Base-by-base conservation (phyloP, 1,284 basidiomycete species). In the Cutaneotrichosporon arboriforme region DNA sequence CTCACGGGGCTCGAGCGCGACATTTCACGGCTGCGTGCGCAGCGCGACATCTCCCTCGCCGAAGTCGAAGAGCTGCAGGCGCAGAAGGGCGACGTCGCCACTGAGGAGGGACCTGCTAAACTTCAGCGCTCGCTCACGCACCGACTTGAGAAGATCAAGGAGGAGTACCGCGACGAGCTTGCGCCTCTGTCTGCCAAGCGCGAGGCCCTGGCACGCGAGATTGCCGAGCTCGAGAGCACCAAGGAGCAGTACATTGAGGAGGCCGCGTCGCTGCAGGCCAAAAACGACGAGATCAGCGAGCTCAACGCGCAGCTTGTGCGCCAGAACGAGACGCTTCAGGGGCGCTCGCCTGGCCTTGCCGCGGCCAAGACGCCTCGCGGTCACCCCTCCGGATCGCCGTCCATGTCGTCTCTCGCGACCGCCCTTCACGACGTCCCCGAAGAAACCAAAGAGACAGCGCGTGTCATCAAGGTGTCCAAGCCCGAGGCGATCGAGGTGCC, bases 261-360 rank as follows among this genome's bases (percentile, higher is more conserved):
- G 77, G 88, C 91, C 1, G 86, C 89, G 0, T 84, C 85, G 18
- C 81, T 98, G 46, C 91, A 90, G 67, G 86, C 85, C 14, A 84
- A 91, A 53, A 97, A 97, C 75, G 91, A 94, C 66, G 88, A 93
- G 70, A 80, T 97, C 12, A 87, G 86, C 5, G 87, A 91, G 68
- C 81, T 94, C 48, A 87, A 88, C 62, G 79, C 84, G 2, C 86
- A 90, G 52, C 87, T 92, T 60, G 76, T 83, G 4, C 83, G 86
- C 37, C 84, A 88, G 51, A 80, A 87, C 63, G 90, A 93, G 53
- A 67, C 74, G 1, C 59, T 75, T 40, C 72, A 76, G 52, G 76
- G 76, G 44, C 61, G 68, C 33, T 51, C 58, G 15, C 62, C 62
- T 1, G 62, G 66, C 34, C 64, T 67, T 49, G 51, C 49, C 23